Evolutionary conservation across 1,284 basidiomycete species (phyloP).

Genomic region (Ustilago trichophora): DNA sequence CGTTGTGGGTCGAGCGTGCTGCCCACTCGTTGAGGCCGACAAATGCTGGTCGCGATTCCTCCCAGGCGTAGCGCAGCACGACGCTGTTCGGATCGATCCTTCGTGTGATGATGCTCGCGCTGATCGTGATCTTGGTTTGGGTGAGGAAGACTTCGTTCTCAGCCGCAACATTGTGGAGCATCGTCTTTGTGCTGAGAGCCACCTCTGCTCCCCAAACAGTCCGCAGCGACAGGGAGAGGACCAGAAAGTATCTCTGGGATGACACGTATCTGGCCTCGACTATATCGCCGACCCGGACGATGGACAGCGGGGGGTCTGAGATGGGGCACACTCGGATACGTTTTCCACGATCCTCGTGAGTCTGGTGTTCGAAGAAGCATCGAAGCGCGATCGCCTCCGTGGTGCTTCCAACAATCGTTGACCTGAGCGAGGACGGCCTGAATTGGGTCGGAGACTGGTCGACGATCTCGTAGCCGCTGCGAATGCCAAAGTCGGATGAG

Average conservation of each 20-base stretch:
- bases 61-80: constrained; percentile 10
- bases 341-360: no score
- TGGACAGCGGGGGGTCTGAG: fast-evolving
- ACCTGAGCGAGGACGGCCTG: not conserved
- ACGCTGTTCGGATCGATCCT: constrained; percentile 3
- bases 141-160: constrained; percentile 16
- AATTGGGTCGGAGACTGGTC: not conserved
- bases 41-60: constrained; percentile 6
- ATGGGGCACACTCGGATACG: not conserved
- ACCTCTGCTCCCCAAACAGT: not conserved
- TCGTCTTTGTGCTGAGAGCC: not conserved
- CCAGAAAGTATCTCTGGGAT: not conserved
- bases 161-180: constrained; percentile 4
- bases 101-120: not conserved
- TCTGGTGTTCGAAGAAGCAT: constrained; percentile 3
- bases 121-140: not conserved
- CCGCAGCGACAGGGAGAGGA: not conserved
- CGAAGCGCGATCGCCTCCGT: not conserved
- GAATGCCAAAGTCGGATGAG: constrained; percentile 15
- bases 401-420: not conserved
- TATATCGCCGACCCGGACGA: constrained; percentile 6
- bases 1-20: no score
- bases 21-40: constrained; percentile 10
- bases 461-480: constrained; percentile 20
- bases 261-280: not conserved